A percentile compares a stretch with the other conserved stretches of the same genome.
phyloP scores from a whole-genome alignment of 768 basidiomycete genomes.

The Mycena crocata region DNA sequence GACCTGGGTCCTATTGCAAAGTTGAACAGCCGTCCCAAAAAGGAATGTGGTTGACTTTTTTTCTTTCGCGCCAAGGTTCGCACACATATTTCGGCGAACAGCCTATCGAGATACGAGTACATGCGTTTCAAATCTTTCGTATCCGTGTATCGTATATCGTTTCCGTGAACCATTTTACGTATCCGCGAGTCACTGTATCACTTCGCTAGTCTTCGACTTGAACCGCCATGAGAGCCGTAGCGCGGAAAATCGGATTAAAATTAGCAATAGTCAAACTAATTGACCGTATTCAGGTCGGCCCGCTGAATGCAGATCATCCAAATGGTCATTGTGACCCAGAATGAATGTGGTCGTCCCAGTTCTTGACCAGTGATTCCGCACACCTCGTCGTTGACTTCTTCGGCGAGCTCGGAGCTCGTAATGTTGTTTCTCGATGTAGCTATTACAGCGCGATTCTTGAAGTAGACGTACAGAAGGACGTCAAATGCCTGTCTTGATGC shows the following conservation, averaged over 20 bases:
- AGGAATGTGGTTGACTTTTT: constrained; percentile 23
- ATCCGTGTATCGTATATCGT: no score
- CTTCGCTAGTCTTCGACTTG: not conserved
- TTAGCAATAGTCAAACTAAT: no score
- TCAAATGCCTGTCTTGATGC: not conserved
- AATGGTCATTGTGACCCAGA: constrained; percentile 3
- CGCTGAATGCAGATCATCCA: constrained; percentile 10
- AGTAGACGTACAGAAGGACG: constrained; percentile 6
- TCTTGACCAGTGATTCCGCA: constrained; percentile 2
- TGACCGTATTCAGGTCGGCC: not conserved
- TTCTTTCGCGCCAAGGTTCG: not conserved
- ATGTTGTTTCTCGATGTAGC: constrained; percentile 4
- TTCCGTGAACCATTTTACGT: no score
- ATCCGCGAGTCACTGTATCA: no score
- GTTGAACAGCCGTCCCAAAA: constrained; percentile 16
- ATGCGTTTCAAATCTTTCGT: not conserved
- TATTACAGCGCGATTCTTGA: constrained; percentile 5
- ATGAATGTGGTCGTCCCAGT: constrained; percentile 3
- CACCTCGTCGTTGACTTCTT: constrained; percentile 1
- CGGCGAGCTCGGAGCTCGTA: constrained; percentile 10
- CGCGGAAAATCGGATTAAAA: not conserved
- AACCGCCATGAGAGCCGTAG: not conserved
- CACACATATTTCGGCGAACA: not conserved
- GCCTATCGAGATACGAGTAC: not conserved
- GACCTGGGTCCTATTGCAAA: not conserved